A percentile compares a stretch with the other conserved stretches of the same genome.
Evolutionary conservation across 192 early-diverging fungal genomes (phyloP).

Genomic region (Backusella luteola): DNA sequence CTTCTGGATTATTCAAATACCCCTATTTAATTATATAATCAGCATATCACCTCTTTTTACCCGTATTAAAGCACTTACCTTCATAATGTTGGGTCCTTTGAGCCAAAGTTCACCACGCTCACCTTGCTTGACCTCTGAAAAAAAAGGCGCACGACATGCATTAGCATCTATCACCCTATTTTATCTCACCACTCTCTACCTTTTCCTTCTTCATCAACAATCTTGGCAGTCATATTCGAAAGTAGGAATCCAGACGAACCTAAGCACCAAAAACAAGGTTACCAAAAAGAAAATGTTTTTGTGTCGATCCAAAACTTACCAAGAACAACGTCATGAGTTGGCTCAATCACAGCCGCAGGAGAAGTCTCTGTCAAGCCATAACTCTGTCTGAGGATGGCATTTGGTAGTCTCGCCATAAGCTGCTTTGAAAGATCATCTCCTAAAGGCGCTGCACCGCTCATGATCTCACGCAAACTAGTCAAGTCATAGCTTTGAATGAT

Average conservation of each 20-base stretch:
- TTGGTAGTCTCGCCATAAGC: conserved; percentile 26
- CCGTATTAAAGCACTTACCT: conserved; percentile 14
- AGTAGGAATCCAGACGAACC: conserved; percentile 70
- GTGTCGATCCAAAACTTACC: conserved; percentile 22
- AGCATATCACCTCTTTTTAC: background rate
- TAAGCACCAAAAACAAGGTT: background rate
- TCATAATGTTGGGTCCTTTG: conserved; percentile 76
- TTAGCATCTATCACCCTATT: background rate
- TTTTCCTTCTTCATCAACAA: conserved; percentile 71
- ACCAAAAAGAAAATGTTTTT: background rate
- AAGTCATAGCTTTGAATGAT: conserved; percentile 65
- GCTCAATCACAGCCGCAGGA: conserved; percentile 43
- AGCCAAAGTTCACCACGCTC: conserved; percentile 83
- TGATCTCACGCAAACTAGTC: conserved; percentile 45
- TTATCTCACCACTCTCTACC: conserved; percentile 17
- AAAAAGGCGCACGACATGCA: background rate
- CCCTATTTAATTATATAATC: conserved; percentile 21
- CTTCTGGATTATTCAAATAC: conserved; percentile 46
- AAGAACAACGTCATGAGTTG: conserved; percentile 22
- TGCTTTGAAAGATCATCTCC: conserved; percentile 42
- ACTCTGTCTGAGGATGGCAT: conserved; percentile 50
- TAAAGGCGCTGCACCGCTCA: conserved; percentile 69
- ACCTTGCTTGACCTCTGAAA: conserved; percentile 45
- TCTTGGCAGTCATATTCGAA: conserved; percentile 67
- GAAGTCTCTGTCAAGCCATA: conserved; percentile 77